Conservation (phyloP, 2,329 filamentous ascomycete species). For the Xylaria polymorpha region DNA sequence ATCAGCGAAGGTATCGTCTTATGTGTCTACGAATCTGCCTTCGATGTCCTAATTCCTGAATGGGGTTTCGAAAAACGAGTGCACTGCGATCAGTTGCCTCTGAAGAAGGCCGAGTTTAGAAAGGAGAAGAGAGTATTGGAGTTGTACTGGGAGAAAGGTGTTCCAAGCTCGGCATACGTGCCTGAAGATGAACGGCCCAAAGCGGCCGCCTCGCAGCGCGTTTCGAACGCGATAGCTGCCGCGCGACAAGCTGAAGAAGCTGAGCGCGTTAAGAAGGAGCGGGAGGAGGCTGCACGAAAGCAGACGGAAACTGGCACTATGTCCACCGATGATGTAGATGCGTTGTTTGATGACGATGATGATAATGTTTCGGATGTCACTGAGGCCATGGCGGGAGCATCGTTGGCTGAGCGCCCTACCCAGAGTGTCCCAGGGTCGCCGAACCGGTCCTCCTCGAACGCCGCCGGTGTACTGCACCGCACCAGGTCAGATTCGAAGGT, state of each 20-base stretch:
- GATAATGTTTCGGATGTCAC: slow-evolving; percentile 88
- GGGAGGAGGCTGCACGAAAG: slow-evolving; percentile 90
- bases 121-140: slow-evolving; percentile 95
- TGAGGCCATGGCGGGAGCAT: slow-evolving; percentile 92
- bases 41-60: slow-evolving; percentile 97
- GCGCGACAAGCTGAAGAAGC: slow-evolving; percentile 85
- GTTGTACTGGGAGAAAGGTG: slow-evolving; percentile 99
- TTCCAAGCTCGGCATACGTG: slow-evolving; percentile 93
- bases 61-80: slow-evolving; percentile 99
- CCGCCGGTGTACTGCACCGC: slow-evolving; percentile 78
- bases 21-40: slow-evolving; percentile 97
- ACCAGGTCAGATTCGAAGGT: slow-evolving; percentile 96
- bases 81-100: slow-evolving; percentile 95
- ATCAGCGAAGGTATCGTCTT: slow-evolving; percentile 96
- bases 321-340: slow-evolving; percentile 91
- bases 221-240: slow-evolving; percentile 79
- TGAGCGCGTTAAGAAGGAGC: slow-evolving; percentile 83
- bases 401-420: slow-evolving; percentile 86
- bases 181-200: slow-evolving; percentile 97
- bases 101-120: slow-evolving; percentile 99
- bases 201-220: slow-evolving; percentile 77
- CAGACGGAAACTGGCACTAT: slow-evolving; percentile 96
- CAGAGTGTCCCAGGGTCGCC: slow-evolving; percentile 96
- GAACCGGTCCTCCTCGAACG: slow-evolving; percentile 75
- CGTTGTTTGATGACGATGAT: slow-evolving; percentile 94